Evolutionary conservation across 2,329 filamentous ascomycete species (phyloP).

Genomic region (Aureobasidium pullulans): DNA sequence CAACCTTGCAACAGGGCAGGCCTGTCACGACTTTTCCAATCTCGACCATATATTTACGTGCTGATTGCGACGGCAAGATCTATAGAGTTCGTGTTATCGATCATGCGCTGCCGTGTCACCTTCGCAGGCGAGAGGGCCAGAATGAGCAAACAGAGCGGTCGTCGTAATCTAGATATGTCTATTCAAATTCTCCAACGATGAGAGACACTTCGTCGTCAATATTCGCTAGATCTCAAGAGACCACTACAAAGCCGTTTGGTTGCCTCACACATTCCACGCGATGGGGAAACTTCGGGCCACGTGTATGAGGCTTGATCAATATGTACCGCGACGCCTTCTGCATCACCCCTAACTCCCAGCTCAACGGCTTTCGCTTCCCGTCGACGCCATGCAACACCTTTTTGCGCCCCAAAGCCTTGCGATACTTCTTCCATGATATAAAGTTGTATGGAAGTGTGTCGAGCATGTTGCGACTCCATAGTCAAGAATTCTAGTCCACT

Average conservation of each 20-base stretch:
- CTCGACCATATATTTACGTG: neutral
- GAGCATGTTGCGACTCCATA: too few species aligned
- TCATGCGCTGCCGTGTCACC: neutral
- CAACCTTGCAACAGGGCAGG: neutral
- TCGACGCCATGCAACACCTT: neutral
- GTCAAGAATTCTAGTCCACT: neutral
- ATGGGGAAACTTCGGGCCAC: slow-evolving; percentile 13
- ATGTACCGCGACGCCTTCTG: slow-evolving; percentile 8
- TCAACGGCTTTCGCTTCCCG: slow-evolving; percentile 2
- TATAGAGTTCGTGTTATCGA: neutral
- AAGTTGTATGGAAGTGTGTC: too few species aligned
- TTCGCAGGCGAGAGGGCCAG: neutral
- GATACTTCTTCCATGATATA: neutral
- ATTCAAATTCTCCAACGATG: neutral
- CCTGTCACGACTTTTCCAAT: neutral
- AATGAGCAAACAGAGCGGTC: neutral
- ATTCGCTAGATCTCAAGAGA: neutral
- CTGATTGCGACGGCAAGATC: neutral
- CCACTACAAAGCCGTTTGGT: neutral
- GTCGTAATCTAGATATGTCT: neutral
- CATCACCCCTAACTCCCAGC: slow-evolving; percentile 5
- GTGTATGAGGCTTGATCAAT: slow-evolving; percentile 1
- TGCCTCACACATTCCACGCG: slow-evolving; percentile 7
- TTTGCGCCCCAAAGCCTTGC: neutral
- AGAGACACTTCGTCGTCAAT: slow-evolving; percentile 9